Conservation (phyloP, 1,284 basidiomycete genomes). For the Fomitopsis palustris region DNA sequence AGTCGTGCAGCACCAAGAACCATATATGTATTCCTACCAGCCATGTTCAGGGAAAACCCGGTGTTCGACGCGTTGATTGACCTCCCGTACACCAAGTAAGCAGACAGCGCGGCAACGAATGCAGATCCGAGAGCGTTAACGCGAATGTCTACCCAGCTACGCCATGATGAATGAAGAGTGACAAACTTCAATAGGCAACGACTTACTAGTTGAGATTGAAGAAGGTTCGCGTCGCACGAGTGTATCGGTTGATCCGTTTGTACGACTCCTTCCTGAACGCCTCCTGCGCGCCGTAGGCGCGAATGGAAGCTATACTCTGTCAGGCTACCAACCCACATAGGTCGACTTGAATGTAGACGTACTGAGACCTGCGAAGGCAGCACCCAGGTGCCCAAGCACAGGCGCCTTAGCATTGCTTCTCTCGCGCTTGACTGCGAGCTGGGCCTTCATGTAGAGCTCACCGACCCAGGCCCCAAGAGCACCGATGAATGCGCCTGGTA, state of each 20-base stretch:
- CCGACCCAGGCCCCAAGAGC: slow-evolving; percentile 44
- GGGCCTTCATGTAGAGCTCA: slow-evolving; percentile 65
- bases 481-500: slow-evolving; percentile 39
- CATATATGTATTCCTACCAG: slow-evolving; percentile 27
- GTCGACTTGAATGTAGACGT: slow-evolving; percentile 11
- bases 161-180: background rate
- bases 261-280: slow-evolving; percentile 43
- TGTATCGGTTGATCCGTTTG: slow-evolving; percentile 44
- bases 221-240: slow-evolving; percentile 42
- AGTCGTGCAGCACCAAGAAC: background rate
- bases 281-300: slow-evolving; percentile 55
- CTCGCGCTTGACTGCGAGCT: slow-evolving; percentile 73
- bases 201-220: slow-evolving; percentile 50
- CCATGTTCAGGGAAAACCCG: slow-evolving; percentile 50
- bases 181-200: slow-evolving; percentile 1
- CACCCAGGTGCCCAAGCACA: slow-evolving; percentile 68
- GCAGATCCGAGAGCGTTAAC: slow-evolving; percentile 49
- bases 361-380: slow-evolving; percentile 65
- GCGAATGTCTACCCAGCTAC: slow-evolving; percentile 22
- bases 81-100: slow-evolving; percentile 48
- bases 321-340: background rate
- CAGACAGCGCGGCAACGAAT: slow-evolving; percentile 50
- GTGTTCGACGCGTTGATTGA: slow-evolving; percentile 40
- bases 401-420: slow-evolving; percentile 69
- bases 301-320: slow-evolving; percentile 46